Base-by-base conservation (phyloP, 148 eudicot species). In the Dianthus caryophyllus region DNA sequence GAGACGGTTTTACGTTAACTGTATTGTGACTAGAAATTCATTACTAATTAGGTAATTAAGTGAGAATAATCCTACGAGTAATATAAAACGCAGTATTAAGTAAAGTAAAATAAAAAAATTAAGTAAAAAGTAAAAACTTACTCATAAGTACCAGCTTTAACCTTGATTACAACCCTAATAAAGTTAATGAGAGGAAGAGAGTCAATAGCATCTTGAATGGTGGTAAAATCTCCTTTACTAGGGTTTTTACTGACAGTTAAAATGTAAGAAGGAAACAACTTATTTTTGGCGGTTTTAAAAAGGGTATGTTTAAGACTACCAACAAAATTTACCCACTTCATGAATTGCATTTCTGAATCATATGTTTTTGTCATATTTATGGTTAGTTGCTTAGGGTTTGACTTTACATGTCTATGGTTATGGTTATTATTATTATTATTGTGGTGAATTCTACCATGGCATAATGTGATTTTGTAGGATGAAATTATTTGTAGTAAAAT, bases 241-340 rank as follows among this genome's bases (percentile, higher is more conserved):
- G 86, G 93, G 75, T 86, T 86, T 73, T 73, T 81, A 56, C 87
- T 84, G n/a, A 90, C 97, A 21, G 87, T 90, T 12, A 94, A 80
- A 4, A 75, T 80, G 51, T 71, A 84, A 41, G 97, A 86, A 69
- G 98, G 90, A 51, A 78, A 68, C 21, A 84, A n/a, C 44, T 86
- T 86, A 67, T 94, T 94, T 57, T 79, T 86, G 2, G 93, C 96
- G 18, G 83, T 68, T 58, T 67, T 78, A 67, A 88, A 90, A 4
- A 86, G 69, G 18, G 97, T 79, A 61, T 94, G 97, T 62, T 84
- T 94, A 20, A 94, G 84, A 59, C 81, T 84, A 5, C 97, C 97
- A 60, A 94, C 96, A 77, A 86, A 94, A 18, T 77, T 70, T 43
- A 94, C 97, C 99, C 99, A 90, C 64, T 78, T 88, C 84, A 90